These are phyloP conservation scores for Saturnispora zaruensis DNA, from an alignment of 805 yeast species.

Conservation along the genomic window DNA sequence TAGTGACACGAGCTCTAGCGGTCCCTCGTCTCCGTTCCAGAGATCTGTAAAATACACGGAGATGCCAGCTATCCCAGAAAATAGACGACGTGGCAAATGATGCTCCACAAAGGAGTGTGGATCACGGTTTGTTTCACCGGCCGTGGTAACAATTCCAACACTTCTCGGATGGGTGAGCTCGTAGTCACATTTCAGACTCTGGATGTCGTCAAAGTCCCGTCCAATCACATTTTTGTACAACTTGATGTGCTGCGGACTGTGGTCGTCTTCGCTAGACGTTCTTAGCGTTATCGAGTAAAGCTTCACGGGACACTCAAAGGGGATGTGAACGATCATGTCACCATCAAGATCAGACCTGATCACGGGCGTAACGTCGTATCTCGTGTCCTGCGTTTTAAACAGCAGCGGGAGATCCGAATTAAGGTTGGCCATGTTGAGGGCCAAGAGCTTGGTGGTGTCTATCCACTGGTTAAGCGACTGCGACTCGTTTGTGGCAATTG, in stretches of 20 bases:
- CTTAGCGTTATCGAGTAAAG: constrained; percentile 66
- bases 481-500: constrained; percentile 60
- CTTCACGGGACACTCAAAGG: constrained; percentile 70
- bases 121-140: constrained; percentile 52
- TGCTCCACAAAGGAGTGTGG: constrained; percentile 66
- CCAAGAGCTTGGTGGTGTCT: constrained; percentile 49
- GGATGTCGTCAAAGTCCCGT: constrained; percentile 65
- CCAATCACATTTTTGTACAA: constrained; percentile 61
- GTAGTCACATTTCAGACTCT: constrained; percentile 40
- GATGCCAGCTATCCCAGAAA: constrained; percentile 60
- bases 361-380: constrained; percentile 38
- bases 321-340: constrained; percentile 69
- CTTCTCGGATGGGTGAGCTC: constrained; percentile 52
- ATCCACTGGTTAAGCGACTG: constrained; percentile 61
- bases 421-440: constrained; percentile 51
- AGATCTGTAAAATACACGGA: constrained; percentile 62
- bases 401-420: constrained; percentile 41
- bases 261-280: constrained; percentile 44
- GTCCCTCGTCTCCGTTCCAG: constrained; percentile 52
- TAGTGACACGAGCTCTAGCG: constrained; percentile 51
- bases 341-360: constrained; percentile 66
- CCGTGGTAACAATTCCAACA: constrained; percentile 42
- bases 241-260: constrained; percentile 63
- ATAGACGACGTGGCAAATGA: constrained; percentile 63
- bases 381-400: constrained; percentile 44